phyloP scores from a whole-genome alignment of 2,329 filamentous ascomycete genomes.

The Aspergillus persii region DNA sequence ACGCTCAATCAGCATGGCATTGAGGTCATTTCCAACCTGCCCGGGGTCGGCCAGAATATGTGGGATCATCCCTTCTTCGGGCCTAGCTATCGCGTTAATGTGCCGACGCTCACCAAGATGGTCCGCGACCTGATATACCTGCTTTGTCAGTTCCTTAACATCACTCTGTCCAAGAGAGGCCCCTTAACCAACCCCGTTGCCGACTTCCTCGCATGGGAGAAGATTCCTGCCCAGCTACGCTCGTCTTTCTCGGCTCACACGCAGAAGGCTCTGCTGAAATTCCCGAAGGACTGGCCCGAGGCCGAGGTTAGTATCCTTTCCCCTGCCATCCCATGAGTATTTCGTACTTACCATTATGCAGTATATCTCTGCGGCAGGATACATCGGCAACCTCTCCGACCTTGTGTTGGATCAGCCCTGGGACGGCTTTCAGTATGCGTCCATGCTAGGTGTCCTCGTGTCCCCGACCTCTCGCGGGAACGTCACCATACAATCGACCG shows the following conservation, averaged over 20 bases:
- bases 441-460: slow-evolving; percentile 22
- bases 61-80: slow-evolving; percentile 34
- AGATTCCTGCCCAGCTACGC: slow-evolving; percentile 26
- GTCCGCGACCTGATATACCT: slow-evolving; percentile 16
- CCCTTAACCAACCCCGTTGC: slow-evolving; percentile 24
- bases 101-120: slow-evolving; percentile 23
- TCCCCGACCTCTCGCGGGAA: slow-evolving; percentile 46
- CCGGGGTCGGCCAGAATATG: slow-evolving; percentile 39
- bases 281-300: slow-evolving; percentile 38
- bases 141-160: slow-evolving; percentile 9
- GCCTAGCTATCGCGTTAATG: slow-evolving; percentile 26
- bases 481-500: slow-evolving; percentile 36
- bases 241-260: slow-evolving; percentile 18
- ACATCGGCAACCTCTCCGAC: slow-evolving; percentile 24
- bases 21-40: slow-evolving; percentile 25
- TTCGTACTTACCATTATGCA: neutral
- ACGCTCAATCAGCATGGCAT: slow-evolving; percentile 27
- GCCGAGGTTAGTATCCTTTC: slow-evolving; percentile 23
- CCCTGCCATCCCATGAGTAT: neutral
- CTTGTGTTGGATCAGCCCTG: slow-evolving; percentile 16
- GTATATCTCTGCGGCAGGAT: slow-evolving; percentile 27
- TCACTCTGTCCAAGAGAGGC: slow-evolving; percentile 16
- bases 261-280: slow-evolving; percentile 17
- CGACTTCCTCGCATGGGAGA: slow-evolving; percentile 33
- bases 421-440: slow-evolving; percentile 27